Conservation (phyloP, 2,329 filamentous ascomycete genomes). For the Nemania bipapillata region DNA sequence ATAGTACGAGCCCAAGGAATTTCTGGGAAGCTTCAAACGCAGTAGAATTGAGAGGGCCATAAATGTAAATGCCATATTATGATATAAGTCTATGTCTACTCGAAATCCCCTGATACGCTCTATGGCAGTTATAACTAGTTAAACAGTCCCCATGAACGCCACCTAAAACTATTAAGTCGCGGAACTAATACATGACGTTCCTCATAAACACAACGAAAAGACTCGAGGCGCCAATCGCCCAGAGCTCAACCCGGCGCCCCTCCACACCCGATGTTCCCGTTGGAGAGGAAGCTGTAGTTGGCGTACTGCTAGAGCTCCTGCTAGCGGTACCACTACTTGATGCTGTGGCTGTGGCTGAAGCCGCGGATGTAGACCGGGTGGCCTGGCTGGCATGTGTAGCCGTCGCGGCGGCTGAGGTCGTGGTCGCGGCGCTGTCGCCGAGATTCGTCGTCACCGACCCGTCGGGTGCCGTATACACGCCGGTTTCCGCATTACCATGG, state of each 20-base stretch:
- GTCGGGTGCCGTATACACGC: constrained; percentile 4
- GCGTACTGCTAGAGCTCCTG: background rate
- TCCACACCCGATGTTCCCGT: constrained; percentile 1
- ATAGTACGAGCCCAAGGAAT: too few species aligned
- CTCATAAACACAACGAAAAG: constrained; percentile 15
- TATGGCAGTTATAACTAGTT: background rate
- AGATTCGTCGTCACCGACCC: constrained; percentile 13
- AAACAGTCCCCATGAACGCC: background rate
- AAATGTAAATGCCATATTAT: too few species aligned
- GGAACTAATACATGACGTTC: constrained; percentile 5
- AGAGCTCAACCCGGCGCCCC: background rate
- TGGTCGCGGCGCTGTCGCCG: constrained; percentile 1
- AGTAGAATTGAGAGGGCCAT: too few species aligned
- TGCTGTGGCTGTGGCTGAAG: background rate
- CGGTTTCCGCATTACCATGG: constrained; percentile 4
- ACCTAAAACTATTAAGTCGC: background rate
- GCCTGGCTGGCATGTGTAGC: background rate
- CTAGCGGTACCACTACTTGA: background rate
- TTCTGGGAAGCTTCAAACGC: too few species aligned
- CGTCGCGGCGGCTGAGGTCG: background rate
- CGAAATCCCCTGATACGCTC: background rate
- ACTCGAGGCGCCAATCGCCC: constrained; percentile 4
- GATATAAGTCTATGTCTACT: too few species aligned
- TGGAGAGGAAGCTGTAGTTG: background rate
- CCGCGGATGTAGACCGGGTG: constrained; percentile 1